Evolutionary conservation across 23 red algal genomes (phyloP).

Genomic region (Agarophyton chilense): DNA sequence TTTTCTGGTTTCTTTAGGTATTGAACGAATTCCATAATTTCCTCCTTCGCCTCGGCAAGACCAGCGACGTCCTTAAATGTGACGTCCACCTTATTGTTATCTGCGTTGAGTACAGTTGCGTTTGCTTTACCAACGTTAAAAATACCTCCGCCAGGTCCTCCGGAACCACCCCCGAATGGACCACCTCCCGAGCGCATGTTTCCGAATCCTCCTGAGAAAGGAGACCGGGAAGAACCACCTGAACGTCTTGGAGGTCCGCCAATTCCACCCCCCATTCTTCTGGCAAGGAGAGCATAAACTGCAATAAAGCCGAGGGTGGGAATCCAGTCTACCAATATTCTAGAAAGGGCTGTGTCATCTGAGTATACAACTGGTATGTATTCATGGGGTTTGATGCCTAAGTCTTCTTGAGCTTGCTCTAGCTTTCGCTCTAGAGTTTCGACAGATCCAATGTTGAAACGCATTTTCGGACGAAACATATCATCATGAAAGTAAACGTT

Average conservation of each 20-base stretch:
- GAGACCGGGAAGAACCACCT: constrained; percentile 60
- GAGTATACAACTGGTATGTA: constrained; percentile 90
- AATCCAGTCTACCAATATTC: constrained; percentile 78
- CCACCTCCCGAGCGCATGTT: constrained; percentile 57
- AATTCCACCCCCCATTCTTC: constrained; percentile 74
- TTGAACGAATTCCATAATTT: constrained; percentile 99
- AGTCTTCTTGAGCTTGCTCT: constrained; percentile 84
- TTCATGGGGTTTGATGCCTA: constrained; percentile 82
- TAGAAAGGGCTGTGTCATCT: constrained; percentile 64
- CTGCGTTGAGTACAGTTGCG: constrained; percentile 88
- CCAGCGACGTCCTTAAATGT: constrained; percentile 97
- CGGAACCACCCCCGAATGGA: constrained; percentile 37
- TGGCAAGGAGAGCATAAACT: constrained; percentile 72
- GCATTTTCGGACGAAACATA: constrained; percentile 70
- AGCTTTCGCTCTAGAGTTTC: constrained; percentile 92
- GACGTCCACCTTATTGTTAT: constrained; percentile 79
- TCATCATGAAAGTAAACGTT: constrained; percentile 85
- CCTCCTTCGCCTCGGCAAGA: constrained; percentile 92
- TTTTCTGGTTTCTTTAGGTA: constrained; percentile 97
- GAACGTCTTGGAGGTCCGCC: constrained; percentile 47
- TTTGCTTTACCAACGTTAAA: constrained; percentile 94
- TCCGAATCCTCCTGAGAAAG: constrained; percentile 70
- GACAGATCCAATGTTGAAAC: constrained; percentile 82
- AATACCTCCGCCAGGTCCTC: constrained; percentile 76
- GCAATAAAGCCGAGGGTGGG: constrained; percentile 89